Evolutionary conservation across 352 stramenopile species (phyloP), one percentile per base, ranked within the genome.

Genomic region (Globisporangium okanoganense): DNA sequence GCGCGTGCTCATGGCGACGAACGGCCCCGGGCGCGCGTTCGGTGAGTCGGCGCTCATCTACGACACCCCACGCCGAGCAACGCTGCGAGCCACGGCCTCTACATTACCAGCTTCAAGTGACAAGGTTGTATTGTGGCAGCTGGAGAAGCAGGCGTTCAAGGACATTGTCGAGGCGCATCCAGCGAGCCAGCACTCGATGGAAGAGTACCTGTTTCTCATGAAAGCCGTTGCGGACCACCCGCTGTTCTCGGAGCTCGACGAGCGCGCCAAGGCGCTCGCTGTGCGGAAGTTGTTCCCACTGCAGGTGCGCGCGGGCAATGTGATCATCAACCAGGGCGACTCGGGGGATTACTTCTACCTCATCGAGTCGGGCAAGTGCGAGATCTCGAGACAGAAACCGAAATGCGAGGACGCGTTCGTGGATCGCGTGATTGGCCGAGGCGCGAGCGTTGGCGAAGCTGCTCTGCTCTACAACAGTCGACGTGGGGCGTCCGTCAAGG

Each of bases 391-490:
- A 7, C 65, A 75, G 16, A 94, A 95, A 27, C 79, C 82, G 18
- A 76, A 80, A 31, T 70, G 67, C 25, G 56, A 66, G 1, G 64
- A 72, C 7, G 61, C 79, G 27, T 79, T 91, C 22, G 70, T 95
- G 0, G 87, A 94, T 54, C 78, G 83, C 4, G 65, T 88, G 22
- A 85, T 95, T 29, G 85, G 85, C 2, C 69, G 72, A 29, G 79
- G 83, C 14, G 72, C 81, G 24, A 92, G 72, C 56, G 99, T 99
- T 71, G 97, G 96, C 9, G 97, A 99, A 81, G 90, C 98, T 13
- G 96, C 97, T 18, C 71, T 99, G 52, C 78, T 99, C 63, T 99
- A 99, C 76, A 97, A 98, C 65, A 97, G 88, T 56, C 94, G 96
- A 35, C 78, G 97, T 18, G 91, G 90, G 1, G 96, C 96, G 3